Base-by-base conservation (phyloP, 441 rosid species). In the Omphalea diandra region DNA sequence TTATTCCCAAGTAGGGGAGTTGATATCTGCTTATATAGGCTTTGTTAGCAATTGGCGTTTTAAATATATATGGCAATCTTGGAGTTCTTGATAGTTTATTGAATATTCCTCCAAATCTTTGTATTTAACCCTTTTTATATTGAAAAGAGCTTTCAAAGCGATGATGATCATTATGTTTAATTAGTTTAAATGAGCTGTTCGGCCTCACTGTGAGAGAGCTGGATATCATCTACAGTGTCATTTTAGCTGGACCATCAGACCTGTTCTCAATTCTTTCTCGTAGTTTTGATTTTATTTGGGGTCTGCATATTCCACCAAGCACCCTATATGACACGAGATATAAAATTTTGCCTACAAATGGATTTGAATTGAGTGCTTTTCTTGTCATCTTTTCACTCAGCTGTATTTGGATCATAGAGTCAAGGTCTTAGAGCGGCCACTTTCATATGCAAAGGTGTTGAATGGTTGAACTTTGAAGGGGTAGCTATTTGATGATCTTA, bases 91-190 rank as follows among this genome's bases (percentile, higher is more conserved):
- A 47, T 60, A 65, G 55, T 35, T 46, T 69, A 40, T 58, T 68
- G 69, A 52, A 46, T 58, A 49, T 59, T 40, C 53, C 14, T 18
- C 26, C 9, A 52, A 2, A 33, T 43, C 18, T 57, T 62, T 74
- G 36, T 49, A 47, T 63, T 68, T 61, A 29, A 57, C 53, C 55
- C 62, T 61, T 69, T 33, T 33, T 79, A 70, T 69, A 73, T 63
- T 15, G 18, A 59, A 72, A 55, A 35, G 53, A 52, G 63, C 46
- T 70, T 73, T 70, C 73, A 15, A 67, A 29, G 17, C 66, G 68
- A 62, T 41, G 57, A 64, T 47, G 38, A 20, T 29, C 32, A 3
- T 40, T 29, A 54, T 70, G 31, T 41, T 71, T 63, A 31, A 24
- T 50, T 70, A 58, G 50, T 56, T 54, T 61, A 41, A 55, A 55